Conservation (phyloP, 2,329 filamentous ascomycete genomes). For the Paecilomyces formosus region DNA sequence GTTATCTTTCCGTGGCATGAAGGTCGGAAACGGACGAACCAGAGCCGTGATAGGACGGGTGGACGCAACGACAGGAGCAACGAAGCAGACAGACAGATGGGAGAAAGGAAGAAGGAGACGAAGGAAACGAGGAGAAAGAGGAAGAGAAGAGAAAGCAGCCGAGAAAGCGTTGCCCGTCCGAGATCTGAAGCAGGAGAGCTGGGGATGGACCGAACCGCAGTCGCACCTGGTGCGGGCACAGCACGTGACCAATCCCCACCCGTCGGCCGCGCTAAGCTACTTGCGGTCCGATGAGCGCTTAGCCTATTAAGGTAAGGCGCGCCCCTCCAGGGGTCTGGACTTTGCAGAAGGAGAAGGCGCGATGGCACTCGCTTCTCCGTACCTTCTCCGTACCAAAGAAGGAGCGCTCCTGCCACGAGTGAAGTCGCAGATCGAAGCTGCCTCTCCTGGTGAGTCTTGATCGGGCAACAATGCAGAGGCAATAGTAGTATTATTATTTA, state of each 20-base stretch:
- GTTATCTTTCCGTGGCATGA: not conserved
- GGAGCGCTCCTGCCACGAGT: no score
- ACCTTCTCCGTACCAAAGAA: no score
- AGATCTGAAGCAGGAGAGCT: not conserved
- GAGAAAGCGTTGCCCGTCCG: not conserved
- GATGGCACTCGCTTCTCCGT: no score
- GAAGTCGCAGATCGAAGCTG: no score
- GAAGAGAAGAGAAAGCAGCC: not conserved
- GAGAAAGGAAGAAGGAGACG: not conserved
- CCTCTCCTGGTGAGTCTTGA: no score
- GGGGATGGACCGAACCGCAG: not conserved
- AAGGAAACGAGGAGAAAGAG: not conserved
- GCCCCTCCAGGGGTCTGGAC: not conserved
- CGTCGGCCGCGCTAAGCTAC: not conserved
- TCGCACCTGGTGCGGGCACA: not conserved
- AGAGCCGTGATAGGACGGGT: not conserved
- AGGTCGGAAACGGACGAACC: not conserved
- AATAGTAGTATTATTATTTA: no score
- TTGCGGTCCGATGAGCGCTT: not conserved
- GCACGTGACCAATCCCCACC: not conserved
- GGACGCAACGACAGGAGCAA: not conserved
- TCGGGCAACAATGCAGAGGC: not conserved
- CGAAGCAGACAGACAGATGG: not conserved
- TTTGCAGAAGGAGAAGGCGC: not conserved
- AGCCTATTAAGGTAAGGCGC: not conserved